Conservation (phyloP, 2,329 filamentous ascomycete genomes). For the Colletotrichum navitas region DNA sequence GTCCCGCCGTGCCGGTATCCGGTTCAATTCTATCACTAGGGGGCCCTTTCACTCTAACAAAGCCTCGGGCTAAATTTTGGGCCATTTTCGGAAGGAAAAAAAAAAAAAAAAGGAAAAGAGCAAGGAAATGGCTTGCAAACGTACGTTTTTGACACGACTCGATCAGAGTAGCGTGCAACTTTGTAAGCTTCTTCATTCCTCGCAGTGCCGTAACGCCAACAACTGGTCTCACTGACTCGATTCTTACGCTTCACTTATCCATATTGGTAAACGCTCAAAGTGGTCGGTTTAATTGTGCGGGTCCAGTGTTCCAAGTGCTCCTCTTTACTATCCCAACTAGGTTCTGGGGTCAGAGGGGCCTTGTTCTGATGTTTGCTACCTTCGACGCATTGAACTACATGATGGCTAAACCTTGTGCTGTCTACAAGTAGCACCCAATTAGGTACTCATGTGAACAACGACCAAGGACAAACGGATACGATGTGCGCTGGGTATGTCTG, state of each 20-base stretch:
- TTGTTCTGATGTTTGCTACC: not conserved
- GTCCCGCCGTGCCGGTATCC: not conserved
- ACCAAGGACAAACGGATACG: not conserved
- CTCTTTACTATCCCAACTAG: not conserved
- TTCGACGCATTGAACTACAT: not conserved
- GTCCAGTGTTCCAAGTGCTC: not conserved
- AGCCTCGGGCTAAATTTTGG: not conserved
- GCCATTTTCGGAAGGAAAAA: not conserved
- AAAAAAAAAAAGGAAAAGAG: not conserved
- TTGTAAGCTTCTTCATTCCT: not conserved
- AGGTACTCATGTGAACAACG: not conserved
- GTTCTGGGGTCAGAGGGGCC: not conserved
- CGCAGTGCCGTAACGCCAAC: not conserved
- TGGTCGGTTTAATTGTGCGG: not conserved
- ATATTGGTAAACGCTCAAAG: not conserved
- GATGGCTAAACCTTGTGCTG: too few relatives aligned
- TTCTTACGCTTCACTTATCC: not conserved
- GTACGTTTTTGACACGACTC: not conserved
- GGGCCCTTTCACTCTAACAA: not conserved
- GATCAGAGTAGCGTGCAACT: not conserved
- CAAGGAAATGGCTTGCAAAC: not conserved
- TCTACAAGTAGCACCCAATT: not conserved
- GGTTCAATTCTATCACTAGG: not conserved
- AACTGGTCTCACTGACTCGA: not conserved
- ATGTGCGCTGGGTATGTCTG: slow-evolving; percentile 3